Conservation (phyloP, 2,329 filamentous ascomycete species). For the Penicillium sp. region DNA sequence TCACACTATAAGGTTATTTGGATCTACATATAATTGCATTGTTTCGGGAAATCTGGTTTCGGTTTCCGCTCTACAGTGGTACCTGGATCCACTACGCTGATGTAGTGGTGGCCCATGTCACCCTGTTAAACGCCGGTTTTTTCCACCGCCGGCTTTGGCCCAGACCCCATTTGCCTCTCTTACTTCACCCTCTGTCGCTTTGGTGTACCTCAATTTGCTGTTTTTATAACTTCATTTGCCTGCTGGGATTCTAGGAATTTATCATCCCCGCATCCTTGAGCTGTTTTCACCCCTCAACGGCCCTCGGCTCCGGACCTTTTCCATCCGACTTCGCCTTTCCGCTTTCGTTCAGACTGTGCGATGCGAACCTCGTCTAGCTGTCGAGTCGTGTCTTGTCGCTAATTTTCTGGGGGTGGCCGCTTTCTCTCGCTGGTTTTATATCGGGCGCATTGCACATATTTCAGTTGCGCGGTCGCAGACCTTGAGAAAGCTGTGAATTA, state of each 20-base stretch:
- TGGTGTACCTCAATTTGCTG: not conserved
- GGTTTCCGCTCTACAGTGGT: not conserved
- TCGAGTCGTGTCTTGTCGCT: conserved; percentile 19
- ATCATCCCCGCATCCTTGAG: not conserved
- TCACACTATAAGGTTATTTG: too few species aligned
- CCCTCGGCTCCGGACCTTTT: conserved; percentile 6
- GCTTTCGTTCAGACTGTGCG: conserved; percentile 19
- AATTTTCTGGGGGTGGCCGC: conserved; percentile 10
- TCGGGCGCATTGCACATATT: not conserved
- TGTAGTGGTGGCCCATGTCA: conserved; percentile 17
- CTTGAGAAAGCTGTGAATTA: not conserved
- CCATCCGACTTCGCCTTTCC: conserved; percentile 7
- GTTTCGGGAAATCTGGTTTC: not conserved
- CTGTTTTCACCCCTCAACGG: not conserved
- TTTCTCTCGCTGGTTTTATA: not conserved
- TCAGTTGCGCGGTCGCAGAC: not conserved
- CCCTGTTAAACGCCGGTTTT: conserved; percentile 1
- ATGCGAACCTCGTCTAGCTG: conserved; percentile 28
- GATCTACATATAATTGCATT: not conserved
- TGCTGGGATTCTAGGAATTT: not conserved
- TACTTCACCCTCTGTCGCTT: not conserved
- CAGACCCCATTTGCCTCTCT: not conserved
- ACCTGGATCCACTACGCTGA: conserved; percentile 11
- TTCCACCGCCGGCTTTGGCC: conserved; percentile 18
- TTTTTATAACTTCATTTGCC: not conserved